Conservation (phyloP, 1,139 yeast species). For the Trichomonascaceae sp. region DNA sequence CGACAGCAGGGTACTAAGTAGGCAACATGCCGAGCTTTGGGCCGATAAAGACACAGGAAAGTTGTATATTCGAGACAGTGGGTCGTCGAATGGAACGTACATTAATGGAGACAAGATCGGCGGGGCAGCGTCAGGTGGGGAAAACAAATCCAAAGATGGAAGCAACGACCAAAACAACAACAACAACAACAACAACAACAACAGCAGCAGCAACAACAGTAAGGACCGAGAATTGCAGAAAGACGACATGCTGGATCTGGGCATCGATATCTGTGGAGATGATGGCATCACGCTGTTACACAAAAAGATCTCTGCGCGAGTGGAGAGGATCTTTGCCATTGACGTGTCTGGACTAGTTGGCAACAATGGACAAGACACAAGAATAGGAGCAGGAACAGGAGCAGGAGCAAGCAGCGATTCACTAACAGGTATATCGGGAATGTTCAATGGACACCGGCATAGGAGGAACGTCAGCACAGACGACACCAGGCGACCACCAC, state of each 20-base stretch:
- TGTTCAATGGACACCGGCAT: slow-evolving; percentile 3
- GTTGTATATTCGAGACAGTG: slow-evolving; percentile 70
- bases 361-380: slow-evolving; percentile 31
- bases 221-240: slow-evolving; percentile 48
- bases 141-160: slow-evolving; percentile 22
- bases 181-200: too few species aligned
- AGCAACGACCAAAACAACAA: not conserved
- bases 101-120: slow-evolving; percentile 57
- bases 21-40: slow-evolving; percentile 88
- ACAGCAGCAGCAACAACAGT: slow-evolving; percentile 35
- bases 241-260: slow-evolving; percentile 76
- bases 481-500: not conserved
- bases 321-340: slow-evolving; percentile 59
- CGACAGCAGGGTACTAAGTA: slow-evolving; percentile 81
- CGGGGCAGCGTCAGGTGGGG: too few species aligned
- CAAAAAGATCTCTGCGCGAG: slow-evolving; percentile 68
- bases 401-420: not conserved
- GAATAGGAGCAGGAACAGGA: too few species aligned
- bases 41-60: slow-evolving; percentile 56
- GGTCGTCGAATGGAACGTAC: slow-evolving; percentile 90
- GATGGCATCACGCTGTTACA: slow-evolving; percentile 44
- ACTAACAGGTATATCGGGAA: slow-evolving; percentile 1
- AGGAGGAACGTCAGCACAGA: slow-evolving; percentile 4
- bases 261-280: slow-evolving; percentile 76
- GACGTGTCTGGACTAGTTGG: too few species aligned